Percentiles rank a stretch among this genome's conserved stretches.
phyloP scores from a whole-genome alignment of 352 stramenopile species.

The Sclerospora graminicola region DNA sequence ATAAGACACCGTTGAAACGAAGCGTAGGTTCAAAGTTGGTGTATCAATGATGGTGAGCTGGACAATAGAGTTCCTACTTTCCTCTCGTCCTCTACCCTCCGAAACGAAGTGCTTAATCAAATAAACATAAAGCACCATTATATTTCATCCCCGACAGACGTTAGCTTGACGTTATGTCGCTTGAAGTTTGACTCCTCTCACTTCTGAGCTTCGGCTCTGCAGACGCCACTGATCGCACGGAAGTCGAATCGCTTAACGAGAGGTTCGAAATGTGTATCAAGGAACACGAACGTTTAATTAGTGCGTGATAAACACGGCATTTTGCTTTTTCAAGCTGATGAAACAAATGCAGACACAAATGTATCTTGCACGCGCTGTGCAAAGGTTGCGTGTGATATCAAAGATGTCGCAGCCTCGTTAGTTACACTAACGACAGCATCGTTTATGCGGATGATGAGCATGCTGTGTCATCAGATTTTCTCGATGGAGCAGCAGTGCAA shows the following conservation, averaged over 20 bases:
- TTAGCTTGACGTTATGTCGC: conserved; percentile 4
- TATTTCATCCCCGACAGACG: conserved; percentile 12
- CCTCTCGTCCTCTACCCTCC: neutral
- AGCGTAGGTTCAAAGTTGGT: too few relatives aligned
- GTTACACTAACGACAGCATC: conserved; percentile 64
- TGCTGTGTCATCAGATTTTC: conserved; percentile 77
- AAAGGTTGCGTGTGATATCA: conserved; percentile 69
- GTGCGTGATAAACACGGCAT: conserved; percentile 78
- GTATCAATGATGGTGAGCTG: too few relatives aligned
- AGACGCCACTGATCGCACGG: conserved; percentile 12
- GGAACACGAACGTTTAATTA: conserved; percentile 46
- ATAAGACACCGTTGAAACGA: too few relatives aligned
- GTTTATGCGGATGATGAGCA: conserved; percentile 81
- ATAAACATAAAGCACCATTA: neutral
- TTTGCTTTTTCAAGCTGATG: conserved; percentile 69
- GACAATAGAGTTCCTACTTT: too few relatives aligned
- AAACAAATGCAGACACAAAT: conserved; percentile 31
- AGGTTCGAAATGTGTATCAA: conserved; percentile 26
- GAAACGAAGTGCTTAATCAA: conserved; percentile 2
- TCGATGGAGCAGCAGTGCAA: conserved; percentile 71
- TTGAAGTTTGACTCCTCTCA: conserved; percentile 7
- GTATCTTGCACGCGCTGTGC: conserved; percentile 74
- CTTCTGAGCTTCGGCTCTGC: conserved; percentile 13
- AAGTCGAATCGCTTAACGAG: conserved; percentile 7
- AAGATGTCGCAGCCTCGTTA: conserved; percentile 75